Percentiles rank a stretch among this genome's conserved stretches.
phyloP scores from a whole-genome alignment of 495 filamentous ascomycete species.

The Penicillium ochrochloron region DNA sequence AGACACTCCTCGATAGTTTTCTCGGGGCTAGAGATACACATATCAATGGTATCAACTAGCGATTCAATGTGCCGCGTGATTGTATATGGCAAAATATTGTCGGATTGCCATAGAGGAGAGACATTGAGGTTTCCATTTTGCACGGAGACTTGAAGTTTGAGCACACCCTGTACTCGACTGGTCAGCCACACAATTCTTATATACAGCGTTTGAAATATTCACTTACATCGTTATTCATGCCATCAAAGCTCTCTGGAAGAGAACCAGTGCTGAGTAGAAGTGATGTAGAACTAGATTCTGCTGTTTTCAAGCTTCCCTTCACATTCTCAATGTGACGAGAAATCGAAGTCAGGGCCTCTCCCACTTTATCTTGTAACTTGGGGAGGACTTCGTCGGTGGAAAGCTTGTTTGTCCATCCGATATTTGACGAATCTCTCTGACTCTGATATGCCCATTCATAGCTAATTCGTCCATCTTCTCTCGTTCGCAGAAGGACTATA shows the following conservation, averaged over 20 bases:
- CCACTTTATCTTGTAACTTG: constrained; percentile 31
- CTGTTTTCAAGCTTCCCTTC: neutral
- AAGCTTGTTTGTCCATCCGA: constrained; percentile 15
- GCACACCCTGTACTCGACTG: constrained; percentile 16
- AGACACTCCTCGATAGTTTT: constrained; percentile 33
- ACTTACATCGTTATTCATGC: constrained; percentile 35
- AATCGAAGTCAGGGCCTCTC: constrained; percentile 27
- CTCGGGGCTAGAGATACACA: constrained; percentile 31
- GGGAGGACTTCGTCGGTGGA: constrained; percentile 32
- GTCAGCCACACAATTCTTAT: neutral
- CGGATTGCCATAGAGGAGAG: constrained; percentile 32
- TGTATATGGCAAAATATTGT: constrained; percentile 41
- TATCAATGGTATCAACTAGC: constrained; percentile 36
- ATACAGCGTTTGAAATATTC: neutral
- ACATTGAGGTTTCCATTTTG: constrained; percentile 30
- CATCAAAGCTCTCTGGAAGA: constrained; percentile 24
- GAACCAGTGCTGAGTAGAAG: constrained; percentile 41
- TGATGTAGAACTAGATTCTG: neutral
- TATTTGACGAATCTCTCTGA: constrained; percentile 4
- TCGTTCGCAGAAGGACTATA: constrained; percentile 42
- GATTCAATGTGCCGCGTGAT: constrained; percentile 36
- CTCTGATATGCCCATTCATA: constrained; percentile 45
- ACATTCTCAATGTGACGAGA: constrained; percentile 22
- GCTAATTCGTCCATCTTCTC: constrained; percentile 40
- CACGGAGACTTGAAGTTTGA: constrained; percentile 38